Evolutionary conservation across 192 early-diverging fungal species (phyloP), one percentile per base, ranked within the genome.

Genomic region (Oehlia diaphana): DNA sequence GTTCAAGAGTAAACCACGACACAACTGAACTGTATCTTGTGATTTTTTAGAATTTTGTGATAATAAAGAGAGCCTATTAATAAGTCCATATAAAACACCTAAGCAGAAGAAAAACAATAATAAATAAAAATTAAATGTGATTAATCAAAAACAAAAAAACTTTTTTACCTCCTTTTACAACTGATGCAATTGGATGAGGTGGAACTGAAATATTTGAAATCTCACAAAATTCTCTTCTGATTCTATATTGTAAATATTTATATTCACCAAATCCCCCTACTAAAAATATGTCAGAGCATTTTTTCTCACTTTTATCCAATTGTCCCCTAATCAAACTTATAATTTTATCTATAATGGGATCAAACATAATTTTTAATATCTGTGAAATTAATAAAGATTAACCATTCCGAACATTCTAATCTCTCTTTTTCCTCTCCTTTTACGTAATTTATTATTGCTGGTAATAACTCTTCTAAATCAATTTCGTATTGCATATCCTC

Each of bases 231-330:
- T 82, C 85, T 26, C 83, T 71, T 75, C 86, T 86, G n/a, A 88
- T 84, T 49, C 87, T 84, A 47, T 80, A 81, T 76, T 85, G 86
- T 26, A 90, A 79, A 69, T 90, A 90, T 79, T 58, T 58, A 58
- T 16, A 58, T 58, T 58, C 50, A 19, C 50, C 21, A 58, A 58
- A 58, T 58, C 50, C 88, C 74, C 88, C 88, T 0, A 87, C 88
- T 72, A 89, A 81, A 63, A 89, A 87, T 33, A 89, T 86, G 8
- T 79, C 81, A 0, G 81, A 80, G 47, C 81, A 82, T 28, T 14
- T 19, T 14, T 81, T 76, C 39, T 64, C 42, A 4, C 19, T 23
- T 14, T 49, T n/a, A 23, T 63, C 72, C n/a, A 85, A 69, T 73
- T 85, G 84, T 19, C 74, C 72, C 19, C 79, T 70, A 12, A 85